These are phyloP conservation scores for Aspergillus niger DNA, from an alignment of 2,329 filamentous ascomycete species.

Conservation along the genomic window DNA sequence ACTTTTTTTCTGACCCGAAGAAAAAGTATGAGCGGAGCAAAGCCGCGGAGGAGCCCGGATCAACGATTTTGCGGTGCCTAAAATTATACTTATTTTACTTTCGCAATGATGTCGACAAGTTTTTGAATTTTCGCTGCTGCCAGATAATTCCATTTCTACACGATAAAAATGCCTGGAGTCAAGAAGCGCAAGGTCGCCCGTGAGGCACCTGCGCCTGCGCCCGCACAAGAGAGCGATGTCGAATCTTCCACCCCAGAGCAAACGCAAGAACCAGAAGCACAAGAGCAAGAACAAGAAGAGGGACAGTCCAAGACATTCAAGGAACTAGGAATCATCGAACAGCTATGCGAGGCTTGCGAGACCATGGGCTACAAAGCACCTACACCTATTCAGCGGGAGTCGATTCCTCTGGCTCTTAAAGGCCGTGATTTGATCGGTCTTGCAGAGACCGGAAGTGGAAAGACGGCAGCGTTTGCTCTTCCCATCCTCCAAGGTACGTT, in stretches of 20 bases:
- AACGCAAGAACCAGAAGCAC: slow-evolving; percentile 4
- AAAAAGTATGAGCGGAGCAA: slow-evolving; percentile 34
- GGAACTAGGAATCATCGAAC: slow-evolving; percentile 73
- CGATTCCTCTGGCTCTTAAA: slow-evolving; percentile 78
- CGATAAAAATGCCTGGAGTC: slow-evolving; percentile 36
- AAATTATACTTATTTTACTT: slow-evolving; percentile 33
- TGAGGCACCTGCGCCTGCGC: slow-evolving; percentile 23
- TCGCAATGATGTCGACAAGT: slow-evolving; percentile 5
- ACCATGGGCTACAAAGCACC: slow-evolving; percentile 79
- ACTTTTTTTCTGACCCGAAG: slow-evolving; percentile 36
- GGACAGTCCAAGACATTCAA: slow-evolving; percentile 49
- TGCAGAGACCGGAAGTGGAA: slow-evolving; percentile 93
- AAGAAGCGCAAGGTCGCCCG: slow-evolving; percentile 46
- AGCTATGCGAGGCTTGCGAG: slow-evolving; percentile 84
- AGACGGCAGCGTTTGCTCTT: slow-evolving; percentile 91
- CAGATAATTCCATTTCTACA: slow-evolving; percentile 3
- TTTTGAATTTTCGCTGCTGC: slow-evolving; percentile 11
- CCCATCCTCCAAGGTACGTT: slow-evolving; percentile 73
- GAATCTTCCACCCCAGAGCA: slow-evolving; percentile 25
- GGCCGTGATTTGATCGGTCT: slow-evolving; percentile 88
- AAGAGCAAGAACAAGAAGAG: slow-evolving; percentile 7
- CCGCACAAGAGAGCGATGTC: slow-evolving; percentile 26
- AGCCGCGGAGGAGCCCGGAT: slow-evolving; percentile 35
- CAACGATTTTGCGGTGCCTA: slow-evolving; percentile 39
- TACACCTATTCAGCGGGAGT: slow-evolving; percentile 83